Percentiles rank a stretch among this genome's conserved stretches.
Conservation (phyloP, 2,329 filamentous ascomycete species). For the Sclerotinia spermophila region DNA sequence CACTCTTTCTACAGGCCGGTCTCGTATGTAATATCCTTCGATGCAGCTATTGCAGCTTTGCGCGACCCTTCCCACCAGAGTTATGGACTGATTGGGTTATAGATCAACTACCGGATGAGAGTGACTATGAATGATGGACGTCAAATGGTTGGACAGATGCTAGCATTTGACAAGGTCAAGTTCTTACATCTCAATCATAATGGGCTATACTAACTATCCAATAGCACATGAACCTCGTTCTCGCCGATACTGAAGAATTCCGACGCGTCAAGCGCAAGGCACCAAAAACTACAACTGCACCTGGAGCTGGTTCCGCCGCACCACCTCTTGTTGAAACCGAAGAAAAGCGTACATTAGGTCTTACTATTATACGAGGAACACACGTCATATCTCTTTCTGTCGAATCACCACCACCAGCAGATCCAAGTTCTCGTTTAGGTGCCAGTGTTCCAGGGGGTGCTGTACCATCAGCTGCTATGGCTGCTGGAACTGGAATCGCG, state of each 20-base stretch:
- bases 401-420: slow-evolving; percentile 90
- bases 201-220: neutral
- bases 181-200: neutral
- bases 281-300: slow-evolving; percentile 60
- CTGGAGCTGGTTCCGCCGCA: slow-evolving; percentile 52
- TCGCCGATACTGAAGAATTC: slow-evolving; percentile 98
- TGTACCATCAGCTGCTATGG: slow-evolving; percentile 54
- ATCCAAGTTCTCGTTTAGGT: slow-evolving; percentile 85
- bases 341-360: slow-evolving; percentile 94
- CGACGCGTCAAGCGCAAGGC: slow-evolving; percentile 84
- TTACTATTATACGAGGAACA: slow-evolving; percentile 91
- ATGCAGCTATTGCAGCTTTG: slow-evolving; percentile 37
- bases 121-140: slow-evolving; percentile 92
- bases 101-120: slow-evolving; percentile 99
- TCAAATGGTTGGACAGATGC: slow-evolving; percentile 96
- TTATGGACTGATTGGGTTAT: slow-evolving; percentile 26
- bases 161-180: slow-evolving; percentile 91
- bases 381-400: slow-evolving; percentile 94
- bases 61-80: slow-evolving; percentile 15
- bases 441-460: slow-evolving; percentile 66
- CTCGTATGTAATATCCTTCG: slow-evolving; percentile 54
- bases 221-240: slow-evolving; percentile 98
- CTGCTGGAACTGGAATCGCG: slow-evolving; percentile 83
- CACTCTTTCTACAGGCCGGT: slow-evolving; percentile 57
- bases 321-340: slow-evolving; percentile 78